These are phyloP conservation scores for Aspergillus awamori DNA, from an alignment of 2,329 filamentous ascomycete genomes.

Conservation along the genomic window DNA sequence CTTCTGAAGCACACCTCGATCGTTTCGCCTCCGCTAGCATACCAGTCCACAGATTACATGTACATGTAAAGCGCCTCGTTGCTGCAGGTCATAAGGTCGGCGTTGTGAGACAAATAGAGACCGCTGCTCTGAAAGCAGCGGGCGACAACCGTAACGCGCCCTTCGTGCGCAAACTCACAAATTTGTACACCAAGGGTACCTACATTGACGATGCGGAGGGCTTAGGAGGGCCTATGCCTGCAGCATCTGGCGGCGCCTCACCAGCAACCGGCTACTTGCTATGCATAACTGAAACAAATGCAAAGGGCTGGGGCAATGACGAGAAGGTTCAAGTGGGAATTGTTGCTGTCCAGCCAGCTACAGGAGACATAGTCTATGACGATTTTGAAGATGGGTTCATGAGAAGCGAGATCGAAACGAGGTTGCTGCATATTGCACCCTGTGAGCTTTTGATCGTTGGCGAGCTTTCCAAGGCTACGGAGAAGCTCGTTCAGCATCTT, in stretches of 20 bases:
- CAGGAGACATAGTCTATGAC: conserved; percentile 94
- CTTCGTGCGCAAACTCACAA: conserved; percentile 90
- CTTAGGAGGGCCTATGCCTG: conserved; percentile 60
- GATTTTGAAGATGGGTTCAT: conserved; percentile 97
- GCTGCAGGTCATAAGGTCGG: conserved; percentile 94
- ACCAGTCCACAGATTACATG: conserved; percentile 84
- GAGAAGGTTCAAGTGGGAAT: conserved; percentile 92
- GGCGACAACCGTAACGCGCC: conserved; percentile 93
- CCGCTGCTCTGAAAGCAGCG: conserved; percentile 90
- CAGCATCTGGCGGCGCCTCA: conserved; percentile 59
- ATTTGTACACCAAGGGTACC: conserved; percentile 96
- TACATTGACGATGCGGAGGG: conserved; percentile 94
- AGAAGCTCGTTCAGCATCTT: conserved; percentile 88
- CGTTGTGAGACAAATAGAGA: conserved; percentile 91
- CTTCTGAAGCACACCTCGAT: conserved; percentile 87
- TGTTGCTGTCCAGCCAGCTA: conserved; percentile 91
- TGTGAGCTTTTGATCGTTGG: conserved; percentile 95
- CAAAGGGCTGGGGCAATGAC: conserved; percentile 80
- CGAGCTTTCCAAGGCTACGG: conserved; percentile 83
- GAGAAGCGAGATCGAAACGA: conserved; percentile 92
- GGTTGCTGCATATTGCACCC: conserved; percentile 91
- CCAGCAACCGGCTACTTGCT: conserved; percentile 81
- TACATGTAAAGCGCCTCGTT: conserved; percentile 92
- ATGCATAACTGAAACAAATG: conserved; percentile 83
- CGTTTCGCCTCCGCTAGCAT: conserved; percentile 96